These are phyloP conservation scores for Kandelia obovata DNA, from an alignment of 345 rosid genomes.

Conservation along the genomic window DNA sequence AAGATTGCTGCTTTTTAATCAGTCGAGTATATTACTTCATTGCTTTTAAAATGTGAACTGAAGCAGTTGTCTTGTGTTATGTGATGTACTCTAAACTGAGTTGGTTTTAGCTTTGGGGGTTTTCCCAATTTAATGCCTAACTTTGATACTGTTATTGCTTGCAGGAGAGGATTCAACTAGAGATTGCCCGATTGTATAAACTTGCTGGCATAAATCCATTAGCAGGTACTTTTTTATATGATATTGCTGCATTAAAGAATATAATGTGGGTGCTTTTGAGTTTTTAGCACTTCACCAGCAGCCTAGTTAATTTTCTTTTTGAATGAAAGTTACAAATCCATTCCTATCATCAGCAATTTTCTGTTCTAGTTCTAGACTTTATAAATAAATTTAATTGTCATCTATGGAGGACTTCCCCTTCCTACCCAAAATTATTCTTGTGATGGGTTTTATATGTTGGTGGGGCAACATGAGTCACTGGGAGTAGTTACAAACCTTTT, in stretches of 20 bases:
- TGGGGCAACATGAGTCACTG: background rate
- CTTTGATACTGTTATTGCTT: constrained; percentile 17
- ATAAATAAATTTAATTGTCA: too few relatives aligned
- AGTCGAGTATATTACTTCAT: background rate
- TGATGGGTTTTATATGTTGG: too few relatives aligned
- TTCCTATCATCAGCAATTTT: background rate
- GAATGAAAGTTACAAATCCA: too few relatives aligned
- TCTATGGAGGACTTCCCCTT: too few relatives aligned
- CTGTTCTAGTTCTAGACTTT: background rate
- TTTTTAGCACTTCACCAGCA: background rate
- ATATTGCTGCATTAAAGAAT: background rate
- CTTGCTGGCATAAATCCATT: constrained; percentile 88
- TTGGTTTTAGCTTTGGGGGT: background rate
- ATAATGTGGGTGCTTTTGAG: background rate
- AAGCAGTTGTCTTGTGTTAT: background rate
- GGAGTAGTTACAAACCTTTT: background rate
- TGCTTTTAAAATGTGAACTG: background rate
- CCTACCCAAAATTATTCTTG: too few relatives aligned
- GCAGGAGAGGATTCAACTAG: constrained; percentile 93
- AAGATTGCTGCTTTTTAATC: background rate
- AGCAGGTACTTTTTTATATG: constrained; percentile 50
- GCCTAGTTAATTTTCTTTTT: background rate
- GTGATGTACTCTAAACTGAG: background rate
- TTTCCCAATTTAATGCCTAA: constrained; percentile 3
- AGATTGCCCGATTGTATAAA: constrained; percentile 91